Base-by-base conservation (phyloP, 768 basidiomycete species). In the Leccinum fibrillosum region DNA sequence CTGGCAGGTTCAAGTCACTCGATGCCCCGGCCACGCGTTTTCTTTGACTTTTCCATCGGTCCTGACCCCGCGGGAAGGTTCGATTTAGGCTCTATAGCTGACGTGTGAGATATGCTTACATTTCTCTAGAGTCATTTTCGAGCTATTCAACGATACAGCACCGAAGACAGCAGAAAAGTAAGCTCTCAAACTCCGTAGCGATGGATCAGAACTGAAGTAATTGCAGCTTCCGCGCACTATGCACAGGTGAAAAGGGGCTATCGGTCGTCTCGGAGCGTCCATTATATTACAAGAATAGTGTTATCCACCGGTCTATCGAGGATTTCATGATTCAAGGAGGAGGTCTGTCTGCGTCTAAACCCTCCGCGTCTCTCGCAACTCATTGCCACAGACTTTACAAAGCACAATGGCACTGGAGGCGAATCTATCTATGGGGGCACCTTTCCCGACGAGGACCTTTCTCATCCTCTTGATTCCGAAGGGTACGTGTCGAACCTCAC, bases 141-240 rank as follows among this genome's bases (percentile, higher is more conserved):
- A 94, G 70, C 77, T 95, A 11, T 92, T 81, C 76, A 83, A 74
- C 60, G 88, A 92, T 68, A 74, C 78, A 8, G 83, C 82, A 2
- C 92, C 92, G 4, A 86, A 86, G 75, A 89, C 91, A 11, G 77
- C 76, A 58, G 89, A 93, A 79, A 94, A 94, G 92, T 93, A 66
- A 56, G 79, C 62, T 19, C 32, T 28, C n/a, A 30, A 32, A 53
- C 25, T 44, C 50, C 19, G 32, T n/a, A 51, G 25, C 44, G 45
- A 37, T 56, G 23, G 4, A 52, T 10, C 2, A 45, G 21, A 61
- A 44, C 60, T 72, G 35, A 67, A 9, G 37, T 52, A 9, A 52
- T 53, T 15, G 11, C 49, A 95, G 92, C 74, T 95, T 95, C 71
- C 84, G 93, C 47, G 84, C 86, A 3, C 76, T 96, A 53, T 92